These are phyloP conservation scores for Aureobasidium namibiae DNA, from an alignment of 2,329 filamentous ascomycete genomes.

Conservation along the genomic window DNA sequence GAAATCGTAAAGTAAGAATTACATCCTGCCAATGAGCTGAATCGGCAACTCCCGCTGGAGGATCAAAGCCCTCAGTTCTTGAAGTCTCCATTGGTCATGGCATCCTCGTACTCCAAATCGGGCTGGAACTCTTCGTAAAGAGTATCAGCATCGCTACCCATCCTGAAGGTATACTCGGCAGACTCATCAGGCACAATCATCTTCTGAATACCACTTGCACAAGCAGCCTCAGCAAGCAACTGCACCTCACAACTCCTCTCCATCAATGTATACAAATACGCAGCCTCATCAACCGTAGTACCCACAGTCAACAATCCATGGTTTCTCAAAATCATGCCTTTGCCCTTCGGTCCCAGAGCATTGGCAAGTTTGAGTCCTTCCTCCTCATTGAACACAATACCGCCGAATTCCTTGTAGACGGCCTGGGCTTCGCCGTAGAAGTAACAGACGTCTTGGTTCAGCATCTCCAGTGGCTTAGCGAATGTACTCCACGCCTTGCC, in stretches of 20 bases:
- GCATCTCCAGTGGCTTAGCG: conserved; percentile 58
- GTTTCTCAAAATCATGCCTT: conserved; percentile 59
- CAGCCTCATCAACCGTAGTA: conserved; percentile 64
- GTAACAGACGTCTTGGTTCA: conserved; percentile 59
- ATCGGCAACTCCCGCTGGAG: too few relatives aligned
- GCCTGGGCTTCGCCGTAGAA: conserved; percentile 56
- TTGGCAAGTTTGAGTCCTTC: conserved; percentile 58
- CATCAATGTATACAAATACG: conserved; percentile 60
- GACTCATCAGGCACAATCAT: conserved; percentile 48
- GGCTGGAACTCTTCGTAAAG: conserved; percentile 47
- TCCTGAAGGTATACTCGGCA: conserved; percentile 46
- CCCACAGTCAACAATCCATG: conserved; percentile 67
- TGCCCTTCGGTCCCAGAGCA: conserved; percentile 53
- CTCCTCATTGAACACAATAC: conserved; percentile 53
- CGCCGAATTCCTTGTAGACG: conserved; percentile 48
- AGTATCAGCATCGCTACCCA: conserved; percentile 39
- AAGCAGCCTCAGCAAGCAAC: conserved; percentile 59
- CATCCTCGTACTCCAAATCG: conserved; percentile 39
- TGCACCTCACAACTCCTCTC: conserved; percentile 63
- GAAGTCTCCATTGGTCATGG: conserved; percentile 18
- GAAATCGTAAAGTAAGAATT: background rate
- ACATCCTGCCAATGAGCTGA: background rate
- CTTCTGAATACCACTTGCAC: conserved; percentile 44
- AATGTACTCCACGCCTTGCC: conserved; percentile 64
- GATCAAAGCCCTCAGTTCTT: conserved; percentile 9